A percentile compares a stretch with the other conserved stretches of the same genome.
Conservation (phyloP, 768 basidiomycete genomes). For the Tricholomella constricta region DNA sequence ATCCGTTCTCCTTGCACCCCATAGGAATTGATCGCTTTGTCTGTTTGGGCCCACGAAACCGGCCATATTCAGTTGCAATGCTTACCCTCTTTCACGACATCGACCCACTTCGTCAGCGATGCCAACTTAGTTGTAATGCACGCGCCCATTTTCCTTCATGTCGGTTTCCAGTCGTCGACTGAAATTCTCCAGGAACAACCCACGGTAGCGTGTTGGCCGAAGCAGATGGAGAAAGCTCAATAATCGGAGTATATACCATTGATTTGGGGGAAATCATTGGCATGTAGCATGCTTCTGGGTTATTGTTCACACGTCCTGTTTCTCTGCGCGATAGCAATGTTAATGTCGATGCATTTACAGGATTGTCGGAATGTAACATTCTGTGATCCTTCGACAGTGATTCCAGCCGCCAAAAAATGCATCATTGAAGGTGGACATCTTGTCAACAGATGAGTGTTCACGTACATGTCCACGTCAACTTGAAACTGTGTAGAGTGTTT, state of each 20-base stretch:
- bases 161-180: background rate
- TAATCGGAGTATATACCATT: background rate
- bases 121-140: background rate
- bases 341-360: constrained; percentile 4
- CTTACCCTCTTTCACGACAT: background rate
- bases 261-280: constrained; percentile 8
- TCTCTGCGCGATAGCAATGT: background rate
- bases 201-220: constrained; percentile 10
- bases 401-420: background rate
- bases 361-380: constrained; percentile 1
- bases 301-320: constrained; percentile 14
- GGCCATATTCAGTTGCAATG: too few species aligned
- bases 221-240: constrained; percentile 5
- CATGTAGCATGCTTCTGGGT: constrained; percentile 9
- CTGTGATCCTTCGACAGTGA: background rate
- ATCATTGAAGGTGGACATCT: background rate
- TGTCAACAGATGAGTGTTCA: background rate
- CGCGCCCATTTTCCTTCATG: background rate
- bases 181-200: constrained; percentile 7
- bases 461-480: constrained; percentile 16
- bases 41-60: too few species aligned
- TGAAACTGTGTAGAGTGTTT: constrained; percentile 18
- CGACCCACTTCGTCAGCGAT: background rate
- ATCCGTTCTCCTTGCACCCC: too few species aligned
- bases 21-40: background rate